These are phyloP conservation scores for Dorcoceras hygrometricum DNA, from an alignment of 257 asterid species.

Conservation along the genomic window DNA sequence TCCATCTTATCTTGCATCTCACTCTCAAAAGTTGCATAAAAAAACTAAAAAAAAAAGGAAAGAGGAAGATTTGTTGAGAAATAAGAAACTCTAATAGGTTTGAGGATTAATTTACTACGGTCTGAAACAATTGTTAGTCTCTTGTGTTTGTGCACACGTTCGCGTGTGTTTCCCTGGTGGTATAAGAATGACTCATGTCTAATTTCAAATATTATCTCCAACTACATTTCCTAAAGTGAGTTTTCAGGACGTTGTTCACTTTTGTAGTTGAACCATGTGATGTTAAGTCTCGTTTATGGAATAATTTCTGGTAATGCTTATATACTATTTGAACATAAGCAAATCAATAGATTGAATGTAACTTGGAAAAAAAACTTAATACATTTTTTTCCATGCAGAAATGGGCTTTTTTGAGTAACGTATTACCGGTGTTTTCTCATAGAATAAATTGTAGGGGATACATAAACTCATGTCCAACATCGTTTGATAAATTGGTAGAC, in stretches of 20 bases:
- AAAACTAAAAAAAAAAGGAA: neutral
- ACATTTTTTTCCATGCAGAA: neutral
- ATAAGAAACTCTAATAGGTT: neutral
- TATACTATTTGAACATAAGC: neutral
- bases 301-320: too few relatives aligned
- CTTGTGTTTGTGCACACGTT: too few relatives aligned
- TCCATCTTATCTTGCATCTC: neutral
- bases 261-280: neutral
- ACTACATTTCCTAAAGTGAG: neutral
- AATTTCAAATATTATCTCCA: neutral
- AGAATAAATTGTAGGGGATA: neutral
- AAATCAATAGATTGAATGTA: too few relatives aligned
- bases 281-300: too few relatives aligned
- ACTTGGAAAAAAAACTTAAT: neutral
- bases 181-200: neutral
- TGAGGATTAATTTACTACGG: neutral
- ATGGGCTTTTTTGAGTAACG: neutral
- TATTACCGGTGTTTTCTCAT: neutral
- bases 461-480: slow-evolving; percentile 6
- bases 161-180: neutral
- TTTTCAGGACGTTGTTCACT: neutral
- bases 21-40: neutral
- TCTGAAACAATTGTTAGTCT: slow-evolving; percentile 6
- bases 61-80: neutral
- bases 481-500: neutral